Evolutionary conservation across 371 early-diverging fungal species (phyloP).

Genomic region (Paraphysoderma sedebokerense): DNA sequence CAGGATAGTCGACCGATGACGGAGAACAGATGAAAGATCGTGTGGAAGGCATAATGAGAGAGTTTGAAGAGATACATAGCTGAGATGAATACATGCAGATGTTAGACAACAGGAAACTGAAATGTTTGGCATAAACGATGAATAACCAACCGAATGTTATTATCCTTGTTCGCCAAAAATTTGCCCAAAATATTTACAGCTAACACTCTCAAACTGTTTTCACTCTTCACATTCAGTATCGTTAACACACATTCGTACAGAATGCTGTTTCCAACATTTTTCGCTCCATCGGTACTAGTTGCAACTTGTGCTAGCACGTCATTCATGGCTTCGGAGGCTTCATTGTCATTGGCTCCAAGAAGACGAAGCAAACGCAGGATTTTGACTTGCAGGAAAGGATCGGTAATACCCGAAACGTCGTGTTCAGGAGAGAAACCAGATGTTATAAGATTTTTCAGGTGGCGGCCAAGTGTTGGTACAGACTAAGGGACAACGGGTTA

Average conservation of each 20-base stretch:
- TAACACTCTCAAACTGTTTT: conserved; percentile 74
- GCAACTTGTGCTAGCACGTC: conserved; percentile 93
- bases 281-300: conserved; percentile 80
- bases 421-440: conserved; percentile 88
- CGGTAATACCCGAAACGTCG: conserved; percentile 87
- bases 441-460: conserved; percentile 70
- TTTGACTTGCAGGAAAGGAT: conserved; percentile 93
- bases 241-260: conserved; percentile 91
- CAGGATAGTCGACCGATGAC: conserved; percentile 86
- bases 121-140: background rate
- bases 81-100: conserved; percentile 9
- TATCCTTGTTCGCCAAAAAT: conserved; percentile 84
- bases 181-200: conserved; percentile 94
- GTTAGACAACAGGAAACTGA: background rate
- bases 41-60: conserved; percentile 71
- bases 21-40: conserved; percentile 87
- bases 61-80: conserved; percentile 89
- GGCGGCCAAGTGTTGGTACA: conserved; percentile 71
- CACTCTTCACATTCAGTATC: conserved; percentile 86
- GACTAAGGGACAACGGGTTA: conserved; percentile 17
- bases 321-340: conserved; percentile 87
- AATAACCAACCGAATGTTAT: conserved; percentile 68
- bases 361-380: conserved; percentile 78
- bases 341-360: conserved; percentile 64
- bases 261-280: conserved; percentile 93